phyloP scores from a whole-genome alignment of 2,329 filamentous ascomycete genomes.

The Rutstroemia sp. region DNA sequence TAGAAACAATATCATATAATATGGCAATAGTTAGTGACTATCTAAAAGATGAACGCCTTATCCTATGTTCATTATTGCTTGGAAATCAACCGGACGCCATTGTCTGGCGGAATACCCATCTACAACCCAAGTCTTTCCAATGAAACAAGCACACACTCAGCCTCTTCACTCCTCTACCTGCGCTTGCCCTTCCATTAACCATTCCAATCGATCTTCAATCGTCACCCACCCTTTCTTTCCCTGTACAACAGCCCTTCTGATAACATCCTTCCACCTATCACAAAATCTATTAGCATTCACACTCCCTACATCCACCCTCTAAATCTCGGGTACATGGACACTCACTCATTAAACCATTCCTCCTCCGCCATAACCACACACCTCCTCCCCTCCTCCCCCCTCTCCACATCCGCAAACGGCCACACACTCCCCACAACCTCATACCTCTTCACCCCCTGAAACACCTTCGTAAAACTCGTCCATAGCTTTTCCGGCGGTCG shows the following conservation, averaged over 20 bases:
- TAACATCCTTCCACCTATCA: conserved; percentile 39
- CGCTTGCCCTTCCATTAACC: conserved; percentile 24
- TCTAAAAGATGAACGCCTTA: too few species aligned
- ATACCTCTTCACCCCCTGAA: conserved; percentile 46
- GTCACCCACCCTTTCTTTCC: conserved; percentile 26
- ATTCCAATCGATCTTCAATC: conserved; percentile 26
- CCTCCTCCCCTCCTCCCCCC: conserved; percentile 37
- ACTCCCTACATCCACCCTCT: too few species aligned
- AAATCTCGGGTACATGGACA: conserved; percentile 11
- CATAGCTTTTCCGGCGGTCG: conserved; percentile 48
- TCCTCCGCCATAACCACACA: conserved; percentile 47
- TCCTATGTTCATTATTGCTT: too few species aligned
- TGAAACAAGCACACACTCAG: background rate
- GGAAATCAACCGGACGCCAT: too few species aligned
- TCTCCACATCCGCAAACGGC: conserved; percentile 44
- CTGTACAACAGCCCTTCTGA: conserved; percentile 33
- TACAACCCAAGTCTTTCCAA: background rate
- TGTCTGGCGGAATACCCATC: background rate
- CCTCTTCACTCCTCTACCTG: conserved; percentile 12
- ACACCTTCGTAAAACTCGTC: conserved; percentile 43
- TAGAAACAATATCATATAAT: too few species aligned
- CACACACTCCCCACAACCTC: conserved; percentile 49
- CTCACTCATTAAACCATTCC: conserved; percentile 39
- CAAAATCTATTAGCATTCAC: too few species aligned
- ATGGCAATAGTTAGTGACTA: too few species aligned